Base-by-base conservation (phyloP, 1,284 basidiomycete genomes). In the Irpex sp. region DNA sequence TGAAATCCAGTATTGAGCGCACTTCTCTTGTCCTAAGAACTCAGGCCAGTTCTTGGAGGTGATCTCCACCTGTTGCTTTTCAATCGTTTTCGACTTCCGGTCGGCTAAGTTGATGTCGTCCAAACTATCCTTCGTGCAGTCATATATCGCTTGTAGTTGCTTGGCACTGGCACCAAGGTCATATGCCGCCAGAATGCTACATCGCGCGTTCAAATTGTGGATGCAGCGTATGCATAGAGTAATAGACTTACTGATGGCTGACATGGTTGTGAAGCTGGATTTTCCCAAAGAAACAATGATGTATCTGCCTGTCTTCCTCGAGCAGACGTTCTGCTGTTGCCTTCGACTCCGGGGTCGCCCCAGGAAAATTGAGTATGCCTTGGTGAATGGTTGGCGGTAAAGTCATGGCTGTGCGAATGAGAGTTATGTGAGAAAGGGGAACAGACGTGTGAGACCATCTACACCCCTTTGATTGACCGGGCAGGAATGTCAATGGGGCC, bases 211-310 rank as follows among this genome's bases (percentile, higher is more conserved):
- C 61, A 37, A 26, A 39, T 31, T 53, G 36, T 35, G 11, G 35
- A 50, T 13, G 21, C 36, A 31, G 26, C 33, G 46, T 46, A 43
- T 37, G 1, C 68, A 3, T 61, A 39, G 50, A 15, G 33, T 13
- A 39, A 39, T 26, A 43, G 7, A 68, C 81, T 69, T 58, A 83
- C 81, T 85, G 83, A 65, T 84, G 83, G 61, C 78, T 79, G n/a
- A 89, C 75, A 71, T 90, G 88, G 69, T 89, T 89, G 69, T 91
- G 87, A 53, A 86, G 79, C 1, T 81, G 80, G 1, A 72, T 62
- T 19, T 73, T 67, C 7, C 80, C 78, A 67, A 79, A 87, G 69
- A 84, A 86, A 66, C 83, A 84, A 67, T 89, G 87, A 67, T 88
- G 82, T 7, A 72, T 70, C 61, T 83, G 75, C 55, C 83, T 78